Percentiles rank a stretch among this genome's conserved stretches.
phyloP scores from a whole-genome alignment of 73 alveolate genomes.

The Paramecium tetraurelia region DNA sequence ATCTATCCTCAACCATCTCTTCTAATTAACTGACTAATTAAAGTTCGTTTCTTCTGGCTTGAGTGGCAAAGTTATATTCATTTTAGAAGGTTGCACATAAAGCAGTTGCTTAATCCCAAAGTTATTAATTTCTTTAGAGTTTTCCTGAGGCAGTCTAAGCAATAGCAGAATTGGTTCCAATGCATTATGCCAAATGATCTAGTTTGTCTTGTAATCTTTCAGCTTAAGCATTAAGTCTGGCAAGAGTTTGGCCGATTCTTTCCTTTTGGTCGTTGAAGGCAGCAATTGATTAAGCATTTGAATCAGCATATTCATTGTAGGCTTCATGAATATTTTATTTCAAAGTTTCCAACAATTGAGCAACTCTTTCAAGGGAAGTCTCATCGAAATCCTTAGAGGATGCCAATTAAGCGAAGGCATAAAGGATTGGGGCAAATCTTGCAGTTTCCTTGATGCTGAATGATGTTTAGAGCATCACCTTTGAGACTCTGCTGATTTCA shows the following conservation, averaged over 20 bases:
- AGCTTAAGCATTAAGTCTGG: neutral
- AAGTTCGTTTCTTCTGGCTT: constrained; percentile 13
- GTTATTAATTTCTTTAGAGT: constrained; percentile 16
- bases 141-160: constrained; percentile 7
- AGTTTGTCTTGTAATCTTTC: constrained; percentile 25
- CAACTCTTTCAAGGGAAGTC: constrained; percentile 18
- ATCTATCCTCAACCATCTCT: constrained; percentile 36
- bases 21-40: constrained; percentile 6
- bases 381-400: neutral
- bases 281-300: constrained; percentile 28
- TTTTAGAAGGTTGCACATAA: constrained; percentile 33
- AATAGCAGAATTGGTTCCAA: constrained; percentile 40
- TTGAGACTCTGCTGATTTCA: constrained; percentile 22
- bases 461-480: neutral
- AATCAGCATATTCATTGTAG: neutral
- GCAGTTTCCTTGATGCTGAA: constrained; percentile 9
- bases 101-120: constrained; percentile 28
- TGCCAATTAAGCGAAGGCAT: constrained; percentile 9
- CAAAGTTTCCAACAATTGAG: constrained; percentile 15
- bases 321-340: constrained; percentile 5
- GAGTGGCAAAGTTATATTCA: constrained; percentile 30
- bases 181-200: neutral
- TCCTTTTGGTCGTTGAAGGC: constrained; percentile 38
- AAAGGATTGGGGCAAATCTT: constrained; percentile 2
- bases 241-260: neutral